These are phyloP conservation scores for Xerocomus spinulosus DNA, from an alignment of 768 basidiomycete species.

Conservation along the genomic window DNA sequence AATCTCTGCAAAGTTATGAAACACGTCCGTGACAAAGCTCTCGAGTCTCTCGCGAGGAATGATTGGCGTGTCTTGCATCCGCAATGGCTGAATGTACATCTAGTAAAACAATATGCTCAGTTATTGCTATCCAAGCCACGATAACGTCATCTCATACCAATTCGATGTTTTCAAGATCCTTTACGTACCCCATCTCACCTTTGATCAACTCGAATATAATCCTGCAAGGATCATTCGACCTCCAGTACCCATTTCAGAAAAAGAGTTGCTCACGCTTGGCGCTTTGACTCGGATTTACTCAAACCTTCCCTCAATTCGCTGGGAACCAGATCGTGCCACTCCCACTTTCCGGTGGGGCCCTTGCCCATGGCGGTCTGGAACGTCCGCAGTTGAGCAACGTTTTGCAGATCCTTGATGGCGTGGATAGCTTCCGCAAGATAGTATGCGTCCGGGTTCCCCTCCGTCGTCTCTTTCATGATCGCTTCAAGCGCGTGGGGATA, in stretches of 20 bases:
- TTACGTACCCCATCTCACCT: slow-evolving; percentile 93
- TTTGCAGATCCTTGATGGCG: slow-evolving; percentile 78
- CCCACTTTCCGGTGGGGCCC: slow-evolving; percentile 74
- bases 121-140: not conserved
- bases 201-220: slow-evolving; percentile 94
- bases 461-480: slow-evolving; percentile 75
- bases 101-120: slow-evolving; percentile 27
- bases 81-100: slow-evolving; percentile 81
- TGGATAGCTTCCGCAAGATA: slow-evolving; percentile 80
- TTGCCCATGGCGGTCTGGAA: slow-evolving; percentile 89
- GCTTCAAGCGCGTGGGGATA: slow-evolving; percentile 82
- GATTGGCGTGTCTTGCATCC: slow-evolving; percentile 69
- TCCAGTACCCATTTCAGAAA: not conserved
- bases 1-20: slow-evolving; percentile 81
- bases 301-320: slow-evolving; percentile 57
- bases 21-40: slow-evolving; percentile 79
- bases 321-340: slow-evolving; percentile 86
- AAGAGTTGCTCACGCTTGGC: slow-evolving; percentile 64
- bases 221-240: slow-evolving; percentile 35
- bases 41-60: slow-evolving; percentile 67
- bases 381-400: slow-evolving; percentile 75
- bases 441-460: slow-evolving; percentile 77
- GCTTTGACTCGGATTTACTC: slow-evolving; percentile 71
- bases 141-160: slow-evolving; percentile 41
- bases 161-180: slow-evolving; percentile 83